These are phyloP conservation scores for Microstegium vimineum DNA, from an alignment of 176 grass and related monocot genomes.

Conservation along the genomic window DNA sequence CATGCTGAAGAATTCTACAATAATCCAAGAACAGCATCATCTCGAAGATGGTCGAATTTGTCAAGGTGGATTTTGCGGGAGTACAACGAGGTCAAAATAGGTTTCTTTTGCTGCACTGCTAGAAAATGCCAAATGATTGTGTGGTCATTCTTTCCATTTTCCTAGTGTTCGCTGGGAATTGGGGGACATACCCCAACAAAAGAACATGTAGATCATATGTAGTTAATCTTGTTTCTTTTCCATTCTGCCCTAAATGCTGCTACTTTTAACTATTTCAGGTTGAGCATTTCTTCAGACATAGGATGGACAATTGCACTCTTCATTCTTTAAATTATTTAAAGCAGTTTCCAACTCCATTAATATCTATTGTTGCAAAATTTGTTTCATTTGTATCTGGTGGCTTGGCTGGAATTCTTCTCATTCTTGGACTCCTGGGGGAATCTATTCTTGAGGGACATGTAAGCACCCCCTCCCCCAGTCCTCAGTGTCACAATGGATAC, in stretches of 20 bases:
- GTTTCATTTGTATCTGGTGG: constrained; percentile 92
- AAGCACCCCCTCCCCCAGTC: constrained; percentile 2
- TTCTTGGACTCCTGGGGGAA: constrained; percentile 79
- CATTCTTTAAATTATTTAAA: constrained; percentile 86
- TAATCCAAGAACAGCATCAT: constrained; percentile 88
- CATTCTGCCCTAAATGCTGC: not conserved
- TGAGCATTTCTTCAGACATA: constrained; percentile 92
- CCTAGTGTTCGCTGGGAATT: not conserved
- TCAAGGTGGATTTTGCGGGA: constrained; percentile 95
- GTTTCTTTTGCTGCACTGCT: not conserved
- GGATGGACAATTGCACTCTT: constrained; percentile 73
- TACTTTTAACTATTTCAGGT: constrained; percentile 52
- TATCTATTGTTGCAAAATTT: constrained; percentile 85
- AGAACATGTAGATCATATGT: not conserved
- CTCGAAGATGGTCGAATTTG: constrained; percentile 91
- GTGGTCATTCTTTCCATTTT: not conserved
- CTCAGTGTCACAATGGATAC: not conserved
- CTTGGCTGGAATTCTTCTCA: constrained; percentile 63
- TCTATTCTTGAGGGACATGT: constrained; percentile 88
- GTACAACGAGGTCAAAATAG: constrained; percentile 76
- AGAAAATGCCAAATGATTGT: not conserved
- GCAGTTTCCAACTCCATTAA: constrained; percentile 82
- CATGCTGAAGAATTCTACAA: constrained; percentile 95
- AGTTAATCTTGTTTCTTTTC: not conserved
- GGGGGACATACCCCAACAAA: not conserved